These are phyloP conservation scores for Sungouiozyma ichnusensis DNA, from an alignment of 805 yeast genomes.

Conservation along the genomic window DNA sequence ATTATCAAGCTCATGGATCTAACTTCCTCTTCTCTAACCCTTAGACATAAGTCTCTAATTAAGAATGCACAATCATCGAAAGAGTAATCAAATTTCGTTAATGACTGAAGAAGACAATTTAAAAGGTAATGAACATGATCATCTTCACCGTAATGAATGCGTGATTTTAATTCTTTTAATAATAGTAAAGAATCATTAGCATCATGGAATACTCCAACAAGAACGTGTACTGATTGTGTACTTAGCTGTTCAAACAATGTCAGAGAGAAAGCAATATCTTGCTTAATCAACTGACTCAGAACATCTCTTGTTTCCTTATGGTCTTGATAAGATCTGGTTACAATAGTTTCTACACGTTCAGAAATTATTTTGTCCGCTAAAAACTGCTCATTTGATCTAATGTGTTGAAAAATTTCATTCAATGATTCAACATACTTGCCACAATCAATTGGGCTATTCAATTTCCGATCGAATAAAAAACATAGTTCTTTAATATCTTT, in stretches of 20 bases:
- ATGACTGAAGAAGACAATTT: slow-evolving; percentile 18
- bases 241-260: slow-evolving; percentile 15
- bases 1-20: slow-evolving; percentile 16
- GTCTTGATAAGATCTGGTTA: slow-evolving; percentile 21
- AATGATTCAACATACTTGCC: slow-evolving; percentile 13
- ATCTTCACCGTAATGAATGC: slow-evolving; percentile 16
- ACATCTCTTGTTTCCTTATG: slow-evolving; percentile 16
- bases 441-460: slow-evolving; percentile 9
- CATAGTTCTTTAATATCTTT: slow-evolving; percentile 9
- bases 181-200: slow-evolving; percentile 11
- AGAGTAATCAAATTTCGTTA: slow-evolving; percentile 19
- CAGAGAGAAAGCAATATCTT: slow-evolving; percentile 12
- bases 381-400: not conserved
- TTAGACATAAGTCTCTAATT: slow-evolving; percentile 17
- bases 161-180: slow-evolving; percentile 10
- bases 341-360: slow-evolving; percentile 10
- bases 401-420: slow-evolving; percentile 8
- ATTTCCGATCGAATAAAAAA: slow-evolving; percentile 8
- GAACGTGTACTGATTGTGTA: slow-evolving; percentile 11
- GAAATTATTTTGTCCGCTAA: slow-evolving; percentile 3
- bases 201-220: slow-evolving; percentile 17
- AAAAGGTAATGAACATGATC: slow-evolving; percentile 12
- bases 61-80: slow-evolving; percentile 19
- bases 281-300: slow-evolving; percentile 8
- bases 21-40: slow-evolving; percentile 13